A percentile compares a stretch with the other conserved stretches of the same genome.
phyloP scores from a whole-genome alignment of 352 stramenopile genomes.

The Aphanomyces invadans region DNA sequence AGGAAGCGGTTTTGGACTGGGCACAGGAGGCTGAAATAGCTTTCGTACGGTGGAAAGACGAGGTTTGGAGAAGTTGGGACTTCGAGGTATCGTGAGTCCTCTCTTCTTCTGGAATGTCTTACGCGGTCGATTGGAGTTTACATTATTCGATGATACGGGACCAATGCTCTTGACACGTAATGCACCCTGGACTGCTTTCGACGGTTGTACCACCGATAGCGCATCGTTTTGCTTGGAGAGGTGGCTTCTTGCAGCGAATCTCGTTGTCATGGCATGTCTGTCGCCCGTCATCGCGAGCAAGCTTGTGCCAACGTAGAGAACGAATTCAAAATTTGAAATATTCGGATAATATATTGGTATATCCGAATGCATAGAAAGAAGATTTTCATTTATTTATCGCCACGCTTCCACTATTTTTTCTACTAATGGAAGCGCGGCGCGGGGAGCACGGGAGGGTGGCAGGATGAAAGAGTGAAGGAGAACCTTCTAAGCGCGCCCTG shows the following conservation, averaged over 20 bases:
- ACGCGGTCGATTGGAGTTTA: not conserved
- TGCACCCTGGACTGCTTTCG: not conserved
- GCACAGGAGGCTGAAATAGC: not conserved
- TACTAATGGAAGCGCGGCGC: too few species aligned
- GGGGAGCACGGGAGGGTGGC: too few species aligned
- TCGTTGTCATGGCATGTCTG: not conserved
- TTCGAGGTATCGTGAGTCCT: conserved; percentile 10
- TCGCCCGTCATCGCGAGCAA: not conserved
- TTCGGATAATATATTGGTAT: conserved; percentile 2
- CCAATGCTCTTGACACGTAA: not conserved
- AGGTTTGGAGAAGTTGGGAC: conserved; percentile 19
- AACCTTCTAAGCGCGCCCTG: too few species aligned
- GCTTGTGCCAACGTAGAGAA: too few species aligned
- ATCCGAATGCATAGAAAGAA: too few species aligned
- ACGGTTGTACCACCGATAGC: not conserved
- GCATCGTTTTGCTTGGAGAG: not conserved
- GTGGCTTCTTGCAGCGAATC: not conserved
- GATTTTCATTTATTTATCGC: too few species aligned
- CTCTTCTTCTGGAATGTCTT: not conserved
- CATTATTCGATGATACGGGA: not conserved
- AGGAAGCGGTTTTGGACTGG: not conserved
- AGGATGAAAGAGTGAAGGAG: too few species aligned
- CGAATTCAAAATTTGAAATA: conserved; percentile 12
- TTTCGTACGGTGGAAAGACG: conserved; percentile 2
- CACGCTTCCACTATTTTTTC: too few species aligned